These are phyloP conservation scores for Linaria vulgaris DNA, from an alignment of 257 asterid genomes.

Conservation along the genomic window DNA sequence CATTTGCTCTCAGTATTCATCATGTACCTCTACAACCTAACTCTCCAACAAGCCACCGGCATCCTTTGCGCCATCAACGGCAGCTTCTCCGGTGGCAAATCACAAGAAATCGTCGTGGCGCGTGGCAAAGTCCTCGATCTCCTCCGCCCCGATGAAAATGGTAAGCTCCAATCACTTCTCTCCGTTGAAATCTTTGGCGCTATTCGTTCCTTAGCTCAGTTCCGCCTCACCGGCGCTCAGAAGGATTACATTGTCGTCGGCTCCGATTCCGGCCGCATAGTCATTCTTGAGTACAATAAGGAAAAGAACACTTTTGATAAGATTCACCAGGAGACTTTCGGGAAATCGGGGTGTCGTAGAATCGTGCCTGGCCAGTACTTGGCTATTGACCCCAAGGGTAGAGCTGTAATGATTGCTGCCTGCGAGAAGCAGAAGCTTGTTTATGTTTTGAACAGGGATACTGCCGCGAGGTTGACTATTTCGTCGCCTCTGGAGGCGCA, in stretches of 20 bases:
- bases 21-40: conserved; percentile 89
- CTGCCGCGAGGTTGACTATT: conserved; percentile 92
- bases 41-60: conserved; percentile 94
- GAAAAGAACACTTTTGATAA: conserved; percentile 84
- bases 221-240: conserved; percentile 89
- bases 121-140: conserved; percentile 95
- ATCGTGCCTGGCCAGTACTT: conserved; percentile 96
- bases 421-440: conserved; percentile 98
- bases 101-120: conserved; percentile 87
- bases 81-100: conserved; percentile 89
- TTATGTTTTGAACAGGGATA: conserved; percentile 93
- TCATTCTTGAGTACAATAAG: conserved; percentile 80
- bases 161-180: conserved; percentile 84
- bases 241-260: conserved; percentile 94
- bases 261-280: conserved; percentile 92
- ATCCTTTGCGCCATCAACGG: conserved; percentile 87
- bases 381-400: conserved; percentile 96
- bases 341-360: conserved; percentile 94
- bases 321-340: conserved; percentile 92
- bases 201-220: conserved; percentile 94
- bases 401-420: conserved; percentile 98
- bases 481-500: conserved; percentile 97
- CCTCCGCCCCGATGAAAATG: conserved; percentile 92
- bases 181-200: conserved; percentile 91
- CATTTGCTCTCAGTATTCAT: background rate